phyloP scores from a whole-genome alignment of 164 flowering plant genomes.

The Vitis rotundifolia region DNA sequence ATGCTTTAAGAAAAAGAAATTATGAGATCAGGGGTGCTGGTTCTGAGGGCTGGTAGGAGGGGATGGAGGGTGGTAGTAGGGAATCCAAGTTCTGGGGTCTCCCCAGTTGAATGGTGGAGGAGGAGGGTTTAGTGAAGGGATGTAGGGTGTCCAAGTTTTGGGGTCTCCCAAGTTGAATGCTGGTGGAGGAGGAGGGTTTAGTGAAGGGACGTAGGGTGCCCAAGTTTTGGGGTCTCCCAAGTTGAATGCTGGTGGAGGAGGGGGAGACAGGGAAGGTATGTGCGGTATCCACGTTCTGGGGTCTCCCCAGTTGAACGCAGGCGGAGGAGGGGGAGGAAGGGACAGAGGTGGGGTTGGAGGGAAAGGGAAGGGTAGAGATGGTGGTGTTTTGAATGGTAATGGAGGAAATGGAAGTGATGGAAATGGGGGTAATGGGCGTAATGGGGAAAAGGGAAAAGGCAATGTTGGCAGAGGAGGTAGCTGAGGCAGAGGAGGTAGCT shows the following conservation, averaged over 20 bases:
- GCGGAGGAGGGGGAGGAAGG: constrained; percentile 27
- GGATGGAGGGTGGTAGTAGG: constrained; percentile 17
- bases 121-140: too few species aligned
- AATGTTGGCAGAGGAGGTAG: constrained; percentile 17
- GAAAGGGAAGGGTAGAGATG: constrained; percentile 30
- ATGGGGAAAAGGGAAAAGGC: constrained; percentile 12
- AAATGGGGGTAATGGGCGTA: constrained; percentile 21
- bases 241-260: constrained; percentile 23
- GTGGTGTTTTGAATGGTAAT: constrained; percentile 3
- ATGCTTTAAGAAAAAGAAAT: neutral
- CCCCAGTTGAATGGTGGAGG: too few species aligned
- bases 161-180: constrained; percentile 34
- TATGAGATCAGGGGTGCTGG: constrained; percentile 22
- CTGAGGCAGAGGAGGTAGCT: constrained; percentile 13
- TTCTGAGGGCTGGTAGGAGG: constrained; percentile 20
- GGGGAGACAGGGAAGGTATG: constrained; percentile 9
- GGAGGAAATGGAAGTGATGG: constrained; percentile 10
- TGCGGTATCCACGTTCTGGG: constrained; percentile 32
- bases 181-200: constrained; percentile 10
- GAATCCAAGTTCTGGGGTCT: too few species aligned
- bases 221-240: constrained; percentile 41
- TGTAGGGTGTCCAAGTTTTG: constrained; percentile 27
- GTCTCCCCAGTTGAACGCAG: constrained; percentile 24
- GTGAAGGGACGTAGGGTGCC: constrained; percentile 12
- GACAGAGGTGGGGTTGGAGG: constrained; percentile 22